phyloP scores from a whole-genome alignment of 306 rosid genomes.

The Acacia acuminata region DNA sequence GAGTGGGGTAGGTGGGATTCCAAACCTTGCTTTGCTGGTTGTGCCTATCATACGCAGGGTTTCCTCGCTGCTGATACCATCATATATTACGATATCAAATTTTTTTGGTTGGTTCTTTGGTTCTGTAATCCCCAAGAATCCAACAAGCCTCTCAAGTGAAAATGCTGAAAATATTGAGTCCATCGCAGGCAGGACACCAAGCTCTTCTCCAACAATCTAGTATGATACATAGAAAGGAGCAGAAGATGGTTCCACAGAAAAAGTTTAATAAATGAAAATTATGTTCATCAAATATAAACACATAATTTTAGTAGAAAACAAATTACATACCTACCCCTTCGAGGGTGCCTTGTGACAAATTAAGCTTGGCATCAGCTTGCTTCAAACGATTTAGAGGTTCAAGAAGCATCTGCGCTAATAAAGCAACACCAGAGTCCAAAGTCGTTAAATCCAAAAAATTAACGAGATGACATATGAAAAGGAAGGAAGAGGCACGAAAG shows the following conservation, averaged over 20 bases:
- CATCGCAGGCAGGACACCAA: constrained; percentile 92
- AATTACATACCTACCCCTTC: constrained; percentile 89
- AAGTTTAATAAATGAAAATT: constrained; percentile 8
- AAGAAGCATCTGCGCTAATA: constrained; percentile 70
- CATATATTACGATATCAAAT: constrained; percentile 79
- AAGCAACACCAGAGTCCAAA: constrained; percentile 25
- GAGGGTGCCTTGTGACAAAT: constrained; percentile 84
- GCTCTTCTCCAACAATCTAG: constrained; percentile 97
- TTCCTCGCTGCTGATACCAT: constrained; percentile 84
- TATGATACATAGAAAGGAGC: constrained; percentile 17
- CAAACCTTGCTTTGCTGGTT: constrained; percentile 85
- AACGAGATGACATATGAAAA: constrained; percentile 14
- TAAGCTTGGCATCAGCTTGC: constrained; percentile 83
- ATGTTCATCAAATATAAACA: constrained; percentile 22
- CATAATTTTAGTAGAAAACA: constrained; percentile 25
- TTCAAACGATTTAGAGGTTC: constrained; percentile 80
- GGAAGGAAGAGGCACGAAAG: constrained; percentile 21
- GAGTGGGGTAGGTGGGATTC: constrained; percentile 20
- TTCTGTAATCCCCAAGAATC: constrained; percentile 51
- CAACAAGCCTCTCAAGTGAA: constrained; percentile 68
- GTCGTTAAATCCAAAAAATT: constrained; percentile 13
- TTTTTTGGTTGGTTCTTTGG: constrained; percentile 47
- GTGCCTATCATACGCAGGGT: constrained; percentile 72
- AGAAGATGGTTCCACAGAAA: not conserved
- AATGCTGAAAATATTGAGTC: constrained; percentile 68